A percentile compares a stretch with the other conserved stretches of the same genome.
Conservation (phyloP, 2,329 filamentous ascomycete genomes). For the Conoideocrella luteorostrata region DNA sequence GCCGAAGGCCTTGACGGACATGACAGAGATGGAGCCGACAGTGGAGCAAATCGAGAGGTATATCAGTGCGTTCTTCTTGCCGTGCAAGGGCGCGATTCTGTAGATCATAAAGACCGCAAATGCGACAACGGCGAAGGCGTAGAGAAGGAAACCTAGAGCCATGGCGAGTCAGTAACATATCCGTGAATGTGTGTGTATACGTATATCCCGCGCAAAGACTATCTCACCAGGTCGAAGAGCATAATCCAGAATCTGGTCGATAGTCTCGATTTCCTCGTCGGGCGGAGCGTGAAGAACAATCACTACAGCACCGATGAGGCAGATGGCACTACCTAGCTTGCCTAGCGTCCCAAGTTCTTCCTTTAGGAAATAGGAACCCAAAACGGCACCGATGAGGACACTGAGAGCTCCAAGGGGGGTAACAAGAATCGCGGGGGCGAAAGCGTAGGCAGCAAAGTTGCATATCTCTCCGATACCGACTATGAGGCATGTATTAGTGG, state of each 20-base stretch:
- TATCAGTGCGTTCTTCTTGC: conserved; percentile 91
- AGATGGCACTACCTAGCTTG: conserved; percentile 92
- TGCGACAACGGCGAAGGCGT: conserved; percentile 69
- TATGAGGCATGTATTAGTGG: conserved; percentile 28
- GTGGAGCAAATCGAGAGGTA: conserved; percentile 98
- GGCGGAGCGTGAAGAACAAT: conserved; percentile 96
- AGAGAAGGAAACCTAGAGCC: conserved; percentile 74
- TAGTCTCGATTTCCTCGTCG: conserved; percentile 82
- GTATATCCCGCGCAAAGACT: conserved; percentile 16
- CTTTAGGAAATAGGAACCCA: conserved; percentile 89
- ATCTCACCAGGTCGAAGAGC: conserved; percentile 78
- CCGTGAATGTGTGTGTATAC: not conserved
- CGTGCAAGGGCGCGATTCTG: conserved; percentile 79
- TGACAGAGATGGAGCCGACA: conserved; percentile 94
- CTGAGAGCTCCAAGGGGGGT: conserved; percentile 90
- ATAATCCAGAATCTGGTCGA: conserved; percentile 86
- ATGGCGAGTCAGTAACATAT: not conserved
- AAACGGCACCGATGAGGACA: conserved; percentile 88
- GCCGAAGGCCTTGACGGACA: conserved; percentile 98
- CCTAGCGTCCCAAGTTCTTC: conserved; percentile 87
- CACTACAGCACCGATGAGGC: conserved; percentile 90
- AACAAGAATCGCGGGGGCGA: conserved; percentile 96
- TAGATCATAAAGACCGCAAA: conserved; percentile 97
- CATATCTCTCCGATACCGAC: conserved; percentile 90
- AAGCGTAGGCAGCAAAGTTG: conserved; percentile 97